Base-by-base conservation (phyloP, 768 basidiomycete species). In the Coprinellus aureogranulatus region DNA sequence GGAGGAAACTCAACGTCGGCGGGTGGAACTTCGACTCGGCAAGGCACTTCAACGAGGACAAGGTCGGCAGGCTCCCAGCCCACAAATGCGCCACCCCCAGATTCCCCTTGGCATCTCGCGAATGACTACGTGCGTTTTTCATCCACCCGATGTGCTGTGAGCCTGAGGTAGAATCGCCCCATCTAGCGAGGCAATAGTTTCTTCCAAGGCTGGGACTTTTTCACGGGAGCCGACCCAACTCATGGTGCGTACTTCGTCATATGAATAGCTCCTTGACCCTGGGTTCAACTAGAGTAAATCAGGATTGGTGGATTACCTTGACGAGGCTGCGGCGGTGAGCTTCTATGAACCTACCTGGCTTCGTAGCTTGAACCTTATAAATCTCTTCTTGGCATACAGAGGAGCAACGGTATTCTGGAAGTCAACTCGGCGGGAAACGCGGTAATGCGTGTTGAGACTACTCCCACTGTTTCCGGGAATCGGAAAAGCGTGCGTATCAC, bases 391-490 rank as follows among this genome's bases (percentile, higher is more conserved):
- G 8, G 8, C 34, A 25, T 50, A 5, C 55, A 88, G 86, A 72
- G 77, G 68, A 72, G 76, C 6, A 82, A 76, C 58, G 82, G 83
- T 48, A 78, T 98, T 28, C 67, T 86, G 28, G 76, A 81, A 14
- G 77, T 94, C 65, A 94, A 92, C 65, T 60, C 65, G 23, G 79
- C 77, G 10, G 90, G 91, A 22, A 83, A 92, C 71, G 91, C 89
- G 18, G 72, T 97, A 55, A 95, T 98, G 93, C 77, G 83, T 31
- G 87, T 96, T 25, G 92, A 96, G 67, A 94, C 90, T 5, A 95
- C 92, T 4, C 78, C 84, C 10, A 80, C 72, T 18, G 88, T 94
- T 30, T 65, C 80, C n/a, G 81, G 69, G 40, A 88, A 81, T 54
- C 83, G 94, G 59, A 80, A 84, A 70, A 88, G 89, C 61, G 80